Base-by-base conservation (phyloP, 176 grass and related monocot species). In the Oryza nivara region DNA sequence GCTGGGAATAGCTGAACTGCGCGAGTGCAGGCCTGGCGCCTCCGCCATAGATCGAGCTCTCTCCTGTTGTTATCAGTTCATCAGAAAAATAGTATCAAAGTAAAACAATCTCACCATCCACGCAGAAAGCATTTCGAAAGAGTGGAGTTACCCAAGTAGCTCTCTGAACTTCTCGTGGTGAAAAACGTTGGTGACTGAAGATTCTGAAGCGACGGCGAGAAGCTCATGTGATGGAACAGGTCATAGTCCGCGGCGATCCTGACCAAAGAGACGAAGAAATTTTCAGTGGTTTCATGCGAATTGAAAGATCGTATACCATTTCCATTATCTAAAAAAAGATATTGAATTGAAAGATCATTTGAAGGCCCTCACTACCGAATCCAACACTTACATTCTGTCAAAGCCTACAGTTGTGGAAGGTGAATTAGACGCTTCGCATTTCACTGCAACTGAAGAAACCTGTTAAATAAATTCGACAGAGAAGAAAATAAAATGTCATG, bases 331-430 rank as follows among this genome's bases (percentile, higher is more conserved):
- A 41, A 41, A 41, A 41, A 41, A 41, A 9, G 7, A 41, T 7
- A 38, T 38, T 38, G 36, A 38, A 38, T 38, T 38, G 6, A 38
- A 38, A 58, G 6, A 12, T 22, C 9, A 19, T 16, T 20, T 25
- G 7, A 67, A 75, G 10, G 13, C 40, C 40, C 40, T 41, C 40
- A 41, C 40, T 41, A 41, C 40, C 40, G 40, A 41, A 41, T 58
- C 15, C 15, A 5, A 11, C 20, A 74, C 88, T 85, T 30, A 92
- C 91, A 79, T 87, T 51, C 38, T 78, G 73, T 92, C 85, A 1
- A 88, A 63, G 9, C 79, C 82, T 61, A 77, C 77, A 3, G 68
- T 60, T 34, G 48, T 75, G 14, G 74, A 28, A 2, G 80, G n/a
- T 3, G 84, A 84, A 51, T 22, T 43, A 9, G 88, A 82, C 65